These are phyloP conservation scores for Lachnellula hyalina DNA, from an alignment of 2,329 filamentous ascomycete genomes.

Conservation along the genomic window DNA sequence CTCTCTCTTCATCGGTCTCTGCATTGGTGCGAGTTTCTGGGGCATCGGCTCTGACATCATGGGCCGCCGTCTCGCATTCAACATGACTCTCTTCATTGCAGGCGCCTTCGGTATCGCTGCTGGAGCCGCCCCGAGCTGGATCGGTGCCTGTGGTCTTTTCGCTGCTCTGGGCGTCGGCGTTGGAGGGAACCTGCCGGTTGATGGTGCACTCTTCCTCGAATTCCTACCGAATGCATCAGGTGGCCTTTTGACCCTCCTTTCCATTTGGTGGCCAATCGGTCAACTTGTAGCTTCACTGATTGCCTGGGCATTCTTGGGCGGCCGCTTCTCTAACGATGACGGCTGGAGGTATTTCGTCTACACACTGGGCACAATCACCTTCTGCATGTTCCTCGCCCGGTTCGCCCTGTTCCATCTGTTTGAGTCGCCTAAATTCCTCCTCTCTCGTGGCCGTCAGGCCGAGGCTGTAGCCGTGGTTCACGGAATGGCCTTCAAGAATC, in stretches of 20 bases:
- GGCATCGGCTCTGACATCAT: constrained; percentile 73
- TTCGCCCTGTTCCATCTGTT: constrained; percentile 78
- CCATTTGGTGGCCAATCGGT: constrained; percentile 81
- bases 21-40: constrained; percentile 75
- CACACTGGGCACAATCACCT: constrained; percentile 66
- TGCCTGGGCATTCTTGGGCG: constrained; percentile 71
- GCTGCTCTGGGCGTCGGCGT: constrained; percentile 62
- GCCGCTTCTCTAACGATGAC: constrained; percentile 43
- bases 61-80: constrained; percentile 76
- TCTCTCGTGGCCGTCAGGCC: constrained; percentile 68
- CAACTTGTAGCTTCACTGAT: constrained; percentile 67
- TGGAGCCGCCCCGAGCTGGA: constrained; percentile 65
- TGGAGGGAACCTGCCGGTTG: constrained; percentile 72
- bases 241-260: constrained; percentile 71
- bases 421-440: constrained; percentile 79
- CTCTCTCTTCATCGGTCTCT: constrained; percentile 69
- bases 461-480: constrained; percentile 79
- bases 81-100: constrained; percentile 70
- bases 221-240: constrained; percentile 73
- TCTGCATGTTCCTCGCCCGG: constrained; percentile 71
- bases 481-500: constrained; percentile 69
- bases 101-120: constrained; percentile 68
- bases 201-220: constrained; percentile 77
- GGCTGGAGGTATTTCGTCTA: constrained; percentile 74
- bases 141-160: constrained; percentile 54